Evolutionary conservation across 164 flowering plant genomes (phyloP), one percentile per base, ranked within the genome.

Genomic region (Vitis rupestris): DNA sequence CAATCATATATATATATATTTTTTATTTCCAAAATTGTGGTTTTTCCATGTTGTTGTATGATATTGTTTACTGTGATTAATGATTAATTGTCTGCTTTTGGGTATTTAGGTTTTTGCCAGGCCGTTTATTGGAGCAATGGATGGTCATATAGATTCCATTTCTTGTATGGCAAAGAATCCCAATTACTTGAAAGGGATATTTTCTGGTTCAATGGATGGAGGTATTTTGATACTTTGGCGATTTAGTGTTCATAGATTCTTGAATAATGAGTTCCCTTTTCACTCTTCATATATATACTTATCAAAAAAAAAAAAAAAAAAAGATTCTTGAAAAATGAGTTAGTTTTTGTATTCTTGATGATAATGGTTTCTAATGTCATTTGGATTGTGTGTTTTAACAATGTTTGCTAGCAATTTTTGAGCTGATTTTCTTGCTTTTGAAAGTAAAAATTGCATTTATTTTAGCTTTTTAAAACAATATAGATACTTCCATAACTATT

Each of bases 151-250:
- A 1, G 98, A 93, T 80, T 81, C 91, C 0, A 64, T 95, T 17
- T 87, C 97, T 2, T 91, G 92, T 76, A 90, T 93, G 99, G 97
- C 98, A 0, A 95, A 93, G 84, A 90, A 93, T 66, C 94, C 94
- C 0, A 91, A 83, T 78, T 75, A 95, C 67, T 75, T 95, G 68
- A 95, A 88, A 79, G 89, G 94, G n/a, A 76, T 93, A 15, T 91
- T 95, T 80, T 91, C 99, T 7, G 99, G 97, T 61, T 91, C 99
- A 48, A 84, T 87, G 92, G 98, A 95, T 79, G 99, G 99, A 91
- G 98, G 97, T 93, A 80, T 19, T 11, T 66, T 66, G 44, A 7
- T 58, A 3, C 29, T 27, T 48, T 19, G 23, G 7, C 31, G 15
- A 3, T 27, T 17, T 3, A 67, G 8, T 67, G 54, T 58, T 8